Conservation (phyloP, 352 stramenopile species). For the Phytopythium sindhum region DNA sequence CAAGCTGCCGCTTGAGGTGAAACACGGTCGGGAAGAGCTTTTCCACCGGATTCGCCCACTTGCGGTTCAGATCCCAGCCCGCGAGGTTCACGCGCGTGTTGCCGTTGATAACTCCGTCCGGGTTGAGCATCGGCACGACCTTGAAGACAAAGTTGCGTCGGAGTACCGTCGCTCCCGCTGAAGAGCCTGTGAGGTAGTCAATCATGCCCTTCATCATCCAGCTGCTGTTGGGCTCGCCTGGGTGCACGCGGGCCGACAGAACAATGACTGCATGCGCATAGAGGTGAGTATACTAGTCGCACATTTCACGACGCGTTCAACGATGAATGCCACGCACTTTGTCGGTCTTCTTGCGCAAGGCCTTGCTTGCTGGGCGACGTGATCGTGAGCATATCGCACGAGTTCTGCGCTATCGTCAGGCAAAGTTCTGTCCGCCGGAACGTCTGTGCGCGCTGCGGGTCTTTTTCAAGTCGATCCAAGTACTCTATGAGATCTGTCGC, state of each 20-base stretch:
- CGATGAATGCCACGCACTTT: slow-evolving; percentile 23
- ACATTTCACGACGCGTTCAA: background rate
- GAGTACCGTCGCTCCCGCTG: slow-evolving; percentile 56
- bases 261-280: slow-evolving; percentile 56
- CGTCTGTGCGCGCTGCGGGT: slow-evolving; percentile 36
- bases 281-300: background rate
- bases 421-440: slow-evolving; percentile 77
- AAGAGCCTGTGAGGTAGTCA: slow-evolving; percentile 80
- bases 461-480: slow-evolving; percentile 50
- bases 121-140: slow-evolving; percentile 92
- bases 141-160: slow-evolving; percentile 87
- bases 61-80: slow-evolving; percentile 80
- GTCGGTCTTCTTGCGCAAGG: slow-evolving; percentile 40
- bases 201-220: slow-evolving; percentile 94
- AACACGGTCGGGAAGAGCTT: slow-evolving; percentile 81
- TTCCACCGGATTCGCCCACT: slow-evolving; percentile 73
- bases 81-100: slow-evolving; percentile 89
- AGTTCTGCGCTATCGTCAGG: slow-evolving; percentile 77
- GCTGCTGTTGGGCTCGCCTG: slow-evolving; percentile 84
- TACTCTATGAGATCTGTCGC: slow-evolving; percentile 66
- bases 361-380: slow-evolving; percentile 53
- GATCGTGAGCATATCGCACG: slow-evolving; percentile 88
- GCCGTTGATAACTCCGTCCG: slow-evolving; percentile 90
- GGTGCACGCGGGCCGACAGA: slow-evolving; percentile 86
- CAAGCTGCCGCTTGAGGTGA: slow-evolving; percentile 72